Percentiles rank a stretch among this genome's conserved stretches.
Evolutionary conservation across 306 rosid species (phyloP).

Genomic region (Castanea crenata): DNA sequence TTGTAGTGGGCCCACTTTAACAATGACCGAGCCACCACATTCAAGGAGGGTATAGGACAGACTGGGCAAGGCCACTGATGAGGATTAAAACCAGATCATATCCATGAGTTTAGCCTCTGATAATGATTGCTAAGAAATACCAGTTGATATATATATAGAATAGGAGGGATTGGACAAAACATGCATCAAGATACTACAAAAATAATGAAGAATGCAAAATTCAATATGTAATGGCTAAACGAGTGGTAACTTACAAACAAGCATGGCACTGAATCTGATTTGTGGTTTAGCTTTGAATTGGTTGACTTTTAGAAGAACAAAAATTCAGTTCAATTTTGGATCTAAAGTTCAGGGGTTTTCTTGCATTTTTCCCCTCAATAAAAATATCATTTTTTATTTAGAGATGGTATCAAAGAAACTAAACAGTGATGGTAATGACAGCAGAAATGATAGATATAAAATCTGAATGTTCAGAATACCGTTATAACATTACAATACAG

Average conservation of each 20-base stretch:
- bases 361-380: background rate
- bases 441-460: background rate
- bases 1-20: background rate
- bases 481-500: constrained; percentile 7
- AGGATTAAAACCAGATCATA: background rate
- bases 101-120: background rate
- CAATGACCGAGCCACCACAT: background rate
- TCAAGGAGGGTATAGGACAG: background rate
- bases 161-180: background rate
- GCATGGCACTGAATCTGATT: background rate
- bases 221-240: background rate
- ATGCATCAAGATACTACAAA: background rate
- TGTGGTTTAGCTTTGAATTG: too few species aligned
- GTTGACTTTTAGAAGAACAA: too few species aligned
- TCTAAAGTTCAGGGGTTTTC: too few species aligned
- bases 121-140: background rate
- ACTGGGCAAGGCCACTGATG: background rate
- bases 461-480: background rate
- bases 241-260: background rate
- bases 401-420: background rate
- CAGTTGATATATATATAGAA: background rate
- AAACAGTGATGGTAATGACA: background rate
- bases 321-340: too few species aligned
- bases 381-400: background rate
- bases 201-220: background rate